phyloP scores from a whole-genome alignment of 192 early-diverging fungal species.

The Diversispora epigaea region DNA sequence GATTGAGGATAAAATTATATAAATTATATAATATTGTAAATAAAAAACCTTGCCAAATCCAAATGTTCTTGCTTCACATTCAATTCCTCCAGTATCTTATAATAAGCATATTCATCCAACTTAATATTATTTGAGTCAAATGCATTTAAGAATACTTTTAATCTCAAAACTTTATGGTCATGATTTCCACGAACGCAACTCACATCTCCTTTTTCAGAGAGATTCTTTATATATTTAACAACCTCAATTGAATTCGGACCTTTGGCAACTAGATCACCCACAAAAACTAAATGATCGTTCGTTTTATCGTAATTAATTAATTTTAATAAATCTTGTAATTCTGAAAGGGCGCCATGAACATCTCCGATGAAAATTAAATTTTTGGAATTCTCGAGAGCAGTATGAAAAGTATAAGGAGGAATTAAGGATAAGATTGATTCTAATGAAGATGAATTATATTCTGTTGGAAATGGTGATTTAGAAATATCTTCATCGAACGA shows the following conservation, averaged over 20 bases:
- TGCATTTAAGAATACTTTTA: constrained; percentile 51
- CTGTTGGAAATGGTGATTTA: too few relatives aligned
- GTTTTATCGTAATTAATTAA: constrained; percentile 39
- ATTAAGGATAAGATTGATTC: too few relatives aligned
- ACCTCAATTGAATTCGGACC: constrained; percentile 63
- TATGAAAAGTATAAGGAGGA: too few relatives aligned
- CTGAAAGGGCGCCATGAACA: constrained; percentile 61
- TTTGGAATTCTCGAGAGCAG: background rate
- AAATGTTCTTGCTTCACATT: constrained; percentile 37
- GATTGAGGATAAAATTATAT: background rate
- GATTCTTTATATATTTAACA: constrained; percentile 33
- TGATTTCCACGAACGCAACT: constrained; percentile 72
- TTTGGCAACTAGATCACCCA: constrained; percentile 67
- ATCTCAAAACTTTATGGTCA: constrained; percentile 68
- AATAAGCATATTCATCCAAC: constrained; percentile 6
- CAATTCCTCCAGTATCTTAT: constrained; percentile 33
- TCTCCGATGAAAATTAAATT: constrained; percentile 65
- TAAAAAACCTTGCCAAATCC: constrained; percentile 39
- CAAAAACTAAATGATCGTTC: constrained; percentile 60
- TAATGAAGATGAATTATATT: too few relatives aligned
- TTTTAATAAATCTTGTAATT: constrained; percentile 55
- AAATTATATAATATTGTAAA: background rate
- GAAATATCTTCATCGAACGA: too few relatives aligned
- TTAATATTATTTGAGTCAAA: constrained; percentile 29
- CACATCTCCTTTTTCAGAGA: constrained; percentile 47